Evolutionary conservation across 352 stramenopile species (phyloP).

Genomic region (Globisporangium canariense): DNA sequence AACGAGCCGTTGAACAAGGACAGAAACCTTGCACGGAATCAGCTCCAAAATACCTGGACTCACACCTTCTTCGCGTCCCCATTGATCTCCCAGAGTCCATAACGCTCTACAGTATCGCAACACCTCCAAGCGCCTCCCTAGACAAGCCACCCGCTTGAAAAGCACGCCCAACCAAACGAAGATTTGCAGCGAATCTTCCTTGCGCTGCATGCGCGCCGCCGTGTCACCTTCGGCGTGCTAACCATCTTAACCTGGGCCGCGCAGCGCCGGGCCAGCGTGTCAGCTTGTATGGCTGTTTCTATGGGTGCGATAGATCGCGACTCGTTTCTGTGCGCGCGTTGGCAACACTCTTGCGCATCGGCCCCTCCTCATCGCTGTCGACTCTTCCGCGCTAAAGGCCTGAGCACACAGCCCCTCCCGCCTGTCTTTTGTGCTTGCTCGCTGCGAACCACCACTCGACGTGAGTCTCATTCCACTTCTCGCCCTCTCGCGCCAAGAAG

Average conservation of each 20-base stretch:
- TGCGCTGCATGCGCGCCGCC: not conserved
- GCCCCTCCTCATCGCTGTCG: not conserved
- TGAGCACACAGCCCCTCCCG: not conserved
- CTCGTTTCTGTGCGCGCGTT: conserved; percentile 5
- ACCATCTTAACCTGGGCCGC: conserved; percentile 2
- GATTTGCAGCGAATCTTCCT: conserved; percentile 1
- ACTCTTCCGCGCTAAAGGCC: not conserved
- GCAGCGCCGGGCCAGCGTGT: conserved; percentile 8
- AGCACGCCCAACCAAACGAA: not conserved
- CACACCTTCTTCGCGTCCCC: too few relatives aligned
- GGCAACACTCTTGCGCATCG: not conserved
- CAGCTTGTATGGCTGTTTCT: conserved; percentile 6
- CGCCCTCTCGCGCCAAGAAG: conserved; percentile 6
- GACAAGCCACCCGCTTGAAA: too few relatives aligned
- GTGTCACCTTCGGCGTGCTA: not conserved
- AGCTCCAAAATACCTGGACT: too few relatives aligned
- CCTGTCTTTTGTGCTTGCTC: too few relatives aligned
- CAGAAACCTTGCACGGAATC: too few relatives aligned
- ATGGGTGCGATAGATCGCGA: not conserved
- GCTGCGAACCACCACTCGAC: not conserved
- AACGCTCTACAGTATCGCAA: too few relatives aligned
- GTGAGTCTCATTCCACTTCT: conserved; percentile 14
- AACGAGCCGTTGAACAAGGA: too few relatives aligned
- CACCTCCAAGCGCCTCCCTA: too few relatives aligned
- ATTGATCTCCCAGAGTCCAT: too few relatives aligned